A percentile compares a stretch with the other conserved stretches of the same genome.
phyloP scores from a whole-genome alignment of 495 filamentous ascomycete species.

The Talaromyces trachyspermus region DNA sequence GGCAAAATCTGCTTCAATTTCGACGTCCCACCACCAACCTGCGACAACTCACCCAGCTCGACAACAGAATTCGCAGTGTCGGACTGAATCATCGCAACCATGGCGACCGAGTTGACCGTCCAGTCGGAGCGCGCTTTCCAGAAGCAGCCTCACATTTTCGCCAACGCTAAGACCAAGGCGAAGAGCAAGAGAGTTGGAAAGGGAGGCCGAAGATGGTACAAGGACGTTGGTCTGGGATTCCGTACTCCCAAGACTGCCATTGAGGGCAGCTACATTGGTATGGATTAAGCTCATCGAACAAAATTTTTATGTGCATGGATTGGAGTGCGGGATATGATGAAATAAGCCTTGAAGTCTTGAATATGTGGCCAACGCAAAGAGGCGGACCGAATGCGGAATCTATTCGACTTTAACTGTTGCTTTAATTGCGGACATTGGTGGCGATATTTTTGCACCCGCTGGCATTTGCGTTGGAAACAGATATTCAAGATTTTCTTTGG shows the following conservation, averaged over 20 bases:
- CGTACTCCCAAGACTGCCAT: conserved; percentile 95
- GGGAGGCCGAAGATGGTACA: conserved; percentile 93
- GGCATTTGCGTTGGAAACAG: conserved; percentile 5
- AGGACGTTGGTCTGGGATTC: conserved; percentile 99
- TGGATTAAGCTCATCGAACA: conserved; percentile 28
- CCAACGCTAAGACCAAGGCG: conserved; percentile 80
- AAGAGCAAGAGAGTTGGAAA: conserved; percentile 82
- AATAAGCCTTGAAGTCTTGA: conserved; percentile 8
- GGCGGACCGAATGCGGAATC: neutral
- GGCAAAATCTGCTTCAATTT: conserved; percentile 36
- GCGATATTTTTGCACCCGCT: too few species aligned
- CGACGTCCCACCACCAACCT: conserved; percentile 26
- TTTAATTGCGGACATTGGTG: too few species aligned
- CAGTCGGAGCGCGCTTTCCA: conserved; percentile 98
- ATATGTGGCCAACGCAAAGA: conserved; percentile 15
- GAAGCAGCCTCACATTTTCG: conserved; percentile 99
- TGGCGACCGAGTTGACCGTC: conserved; percentile 97
- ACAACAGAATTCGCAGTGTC: conserved; percentile 27
- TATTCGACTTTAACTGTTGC: too few species aligned
- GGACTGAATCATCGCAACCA: conserved; percentile 59
- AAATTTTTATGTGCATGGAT: neutral
- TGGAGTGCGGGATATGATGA: neutral
- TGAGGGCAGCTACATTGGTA: conserved; percentile 98
- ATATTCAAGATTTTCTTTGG: conserved; percentile 14
- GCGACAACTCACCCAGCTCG: conserved; percentile 28